phyloP scores from a whole-genome alignment of 306 rosid genomes.

The Purshia tridentata region DNA sequence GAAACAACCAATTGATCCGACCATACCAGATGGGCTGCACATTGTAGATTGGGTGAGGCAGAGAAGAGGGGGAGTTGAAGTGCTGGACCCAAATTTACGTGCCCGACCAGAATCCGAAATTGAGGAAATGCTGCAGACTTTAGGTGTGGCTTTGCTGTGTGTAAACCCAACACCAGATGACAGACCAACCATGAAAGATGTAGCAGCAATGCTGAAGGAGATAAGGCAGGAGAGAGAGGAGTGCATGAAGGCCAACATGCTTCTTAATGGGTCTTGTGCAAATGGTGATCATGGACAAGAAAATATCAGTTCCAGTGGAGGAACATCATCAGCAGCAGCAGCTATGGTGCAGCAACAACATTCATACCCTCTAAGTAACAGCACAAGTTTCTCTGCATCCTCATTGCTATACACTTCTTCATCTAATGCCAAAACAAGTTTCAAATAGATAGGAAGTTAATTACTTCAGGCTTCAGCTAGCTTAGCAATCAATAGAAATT shows the following conservation, averaged over 20 bases:
- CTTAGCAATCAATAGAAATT: background rate
- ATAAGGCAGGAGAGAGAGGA: slow-evolving; percentile 60
- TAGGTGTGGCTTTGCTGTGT: slow-evolving; percentile 86
- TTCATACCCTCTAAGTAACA: slow-evolving; percentile 34
- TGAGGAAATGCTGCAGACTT: slow-evolving; percentile 67
- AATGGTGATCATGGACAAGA: slow-evolving; percentile 32
- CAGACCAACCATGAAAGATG: slow-evolving; percentile 85
- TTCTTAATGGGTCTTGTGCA: slow-evolving; percentile 37
- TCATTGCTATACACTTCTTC: slow-evolving; percentile 39
- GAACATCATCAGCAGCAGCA: slow-evolving; percentile 24
- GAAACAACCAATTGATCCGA: slow-evolving; percentile 87
- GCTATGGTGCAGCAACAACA: slow-evolving; percentile 11
- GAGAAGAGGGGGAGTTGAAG: slow-evolving; percentile 46
- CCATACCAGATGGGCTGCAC: slow-evolving; percentile 84
- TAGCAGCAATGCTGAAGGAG: slow-evolving; percentile 76
- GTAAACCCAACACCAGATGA: slow-evolving; percentile 67
- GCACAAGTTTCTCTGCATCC: slow-evolving; percentile 38
- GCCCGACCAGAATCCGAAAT: slow-evolving; percentile 59
- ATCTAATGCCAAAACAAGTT: slow-evolving; percentile 32
- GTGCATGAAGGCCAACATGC: slow-evolving; percentile 50
- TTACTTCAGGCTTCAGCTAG: background rate
- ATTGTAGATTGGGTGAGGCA: slow-evolving; percentile 85
- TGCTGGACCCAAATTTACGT: slow-evolving; percentile 51
- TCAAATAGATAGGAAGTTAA: slow-evolving; percentile 19
- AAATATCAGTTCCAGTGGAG: slow-evolving; percentile 21